Conservation (phyloP, 306 rosid species). For the Oxytropis ochrocephala region DNA sequence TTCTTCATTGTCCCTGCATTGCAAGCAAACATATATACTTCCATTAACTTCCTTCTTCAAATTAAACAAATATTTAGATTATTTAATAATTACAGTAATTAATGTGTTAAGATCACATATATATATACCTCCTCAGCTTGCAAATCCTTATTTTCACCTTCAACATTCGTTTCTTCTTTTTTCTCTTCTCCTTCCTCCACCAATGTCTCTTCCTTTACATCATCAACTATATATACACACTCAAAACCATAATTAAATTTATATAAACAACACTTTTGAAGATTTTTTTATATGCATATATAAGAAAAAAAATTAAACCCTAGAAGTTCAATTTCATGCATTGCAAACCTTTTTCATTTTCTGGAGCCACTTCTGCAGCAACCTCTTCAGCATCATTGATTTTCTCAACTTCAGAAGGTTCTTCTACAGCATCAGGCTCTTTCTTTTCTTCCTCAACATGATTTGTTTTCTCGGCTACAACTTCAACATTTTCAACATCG, state of each 20-base stretch:
- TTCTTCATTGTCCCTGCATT: constrained; percentile 7
- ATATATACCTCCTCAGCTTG: constrained; percentile 12
- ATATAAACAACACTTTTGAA: not conserved
- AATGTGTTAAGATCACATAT: not conserved
- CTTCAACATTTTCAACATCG: constrained; percentile 11
- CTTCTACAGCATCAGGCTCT: not conserved
- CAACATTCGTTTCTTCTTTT: constrained; percentile 2
- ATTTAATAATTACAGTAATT: not conserved
- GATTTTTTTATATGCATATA: not conserved
- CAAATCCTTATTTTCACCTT: constrained; percentile 23
- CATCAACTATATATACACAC: constrained; percentile 17
- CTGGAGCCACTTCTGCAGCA: not conserved
- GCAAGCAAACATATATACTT: not conserved
- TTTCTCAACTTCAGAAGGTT: constrained; percentile 15
- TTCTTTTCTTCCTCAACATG: constrained; percentile 4
- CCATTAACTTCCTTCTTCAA: not conserved
- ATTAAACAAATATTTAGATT: not conserved
- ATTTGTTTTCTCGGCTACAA: not conserved
- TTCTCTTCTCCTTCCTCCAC: constrained; percentile 5
- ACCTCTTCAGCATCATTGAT: not conserved
- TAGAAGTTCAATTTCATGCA: no score
- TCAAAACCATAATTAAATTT: not conserved
- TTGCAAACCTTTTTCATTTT: constrained; percentile 25
- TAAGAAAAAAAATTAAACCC: not conserved
- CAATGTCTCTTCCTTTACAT: constrained; percentile 19